Evolutionary conservation across 768 basidiomycete genomes (phyloP).

Genomic region (Mycena floridula): DNA sequence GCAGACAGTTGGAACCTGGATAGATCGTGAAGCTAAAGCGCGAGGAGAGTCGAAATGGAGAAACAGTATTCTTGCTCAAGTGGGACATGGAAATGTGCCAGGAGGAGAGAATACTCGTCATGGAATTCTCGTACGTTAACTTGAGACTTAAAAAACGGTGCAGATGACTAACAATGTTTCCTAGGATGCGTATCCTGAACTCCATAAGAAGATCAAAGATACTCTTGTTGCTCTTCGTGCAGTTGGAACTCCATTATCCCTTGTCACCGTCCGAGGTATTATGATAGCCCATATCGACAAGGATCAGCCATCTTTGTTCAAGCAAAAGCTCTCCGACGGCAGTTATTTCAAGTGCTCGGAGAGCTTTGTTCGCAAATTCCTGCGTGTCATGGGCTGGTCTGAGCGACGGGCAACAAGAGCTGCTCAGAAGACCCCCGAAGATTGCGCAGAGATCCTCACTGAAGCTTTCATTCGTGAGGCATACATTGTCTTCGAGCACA

Average conservation of each 20-base stretch:
- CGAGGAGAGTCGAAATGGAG: background rate
- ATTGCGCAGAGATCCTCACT: background rate
- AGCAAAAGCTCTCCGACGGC: background rate
- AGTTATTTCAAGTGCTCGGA: background rate
- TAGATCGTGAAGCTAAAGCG: background rate
- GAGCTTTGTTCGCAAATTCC: background rate
- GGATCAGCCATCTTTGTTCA: background rate
- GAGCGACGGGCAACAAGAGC: background rate
- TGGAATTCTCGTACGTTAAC: background rate
- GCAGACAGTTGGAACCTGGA: background rate
- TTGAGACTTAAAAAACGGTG: background rate
- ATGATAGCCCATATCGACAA: background rate
- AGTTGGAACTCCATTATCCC: background rate
- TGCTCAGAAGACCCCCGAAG: background rate
- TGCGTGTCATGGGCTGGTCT: background rate
- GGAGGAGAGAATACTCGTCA: background rate
- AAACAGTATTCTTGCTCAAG: background rate
- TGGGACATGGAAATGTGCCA: background rate
- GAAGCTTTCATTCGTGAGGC: background rate
- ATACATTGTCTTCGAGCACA: slow-evolving; percentile 9
- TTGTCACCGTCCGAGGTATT: background rate
- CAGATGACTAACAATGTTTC: background rate
- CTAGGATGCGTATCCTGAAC: background rate
- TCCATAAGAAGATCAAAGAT: background rate
- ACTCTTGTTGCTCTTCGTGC: background rate